Evolutionary conservation across 129 eudicot species (phyloP), one percentile per base, ranked within the genome.

Genomic region (Apium graveolens): DNA sequence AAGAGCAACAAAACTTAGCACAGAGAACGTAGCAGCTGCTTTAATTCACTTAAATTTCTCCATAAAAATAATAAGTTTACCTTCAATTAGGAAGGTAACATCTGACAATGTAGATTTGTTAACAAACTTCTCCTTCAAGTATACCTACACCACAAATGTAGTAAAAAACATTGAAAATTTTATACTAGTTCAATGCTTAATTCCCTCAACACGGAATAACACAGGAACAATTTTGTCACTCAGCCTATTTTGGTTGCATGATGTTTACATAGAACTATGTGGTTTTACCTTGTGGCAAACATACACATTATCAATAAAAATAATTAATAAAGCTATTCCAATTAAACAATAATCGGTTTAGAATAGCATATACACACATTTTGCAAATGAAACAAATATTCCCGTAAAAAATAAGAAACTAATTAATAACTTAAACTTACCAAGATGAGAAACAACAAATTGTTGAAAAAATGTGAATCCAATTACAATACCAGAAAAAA

Each of bases 121-220:
- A 77, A 95, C 98, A 83, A 81, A 95, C 71, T 95, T 83, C 80
- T 91, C 98, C 13, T 96, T 97, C 88, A 95, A 79, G 83, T 91
- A 95, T 35, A 95, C 97, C 98, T 95, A 92, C 80, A 11, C 32
- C 84, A 41, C 70, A 82, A 72, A n/a, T 44, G 26, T 10, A n/a
- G 53, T 73, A 66, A 31, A 29, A 66, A 66, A 39, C 37, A 73
- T 24, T 42, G n/a, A 42, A 73, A 18, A 20, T n/a, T n/a, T 42
- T 4, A 73, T 11, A 41, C 7, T 55, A n/a, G 12, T 39, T 11
- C 18, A 17, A 73, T 11, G 34, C 55, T 72, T 53, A 72, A 57
- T 57, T 57, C 31, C 68, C 11, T 55, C 65, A 24, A 8, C 29
- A 55, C 63, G 8, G 60, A 70, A 51, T 51, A 51, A 51, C 63